Percentiles rank a stretch among this genome's conserved stretches.
Conservation (phyloP, 345 rosid species). For the Mangifera indica region DNA sequence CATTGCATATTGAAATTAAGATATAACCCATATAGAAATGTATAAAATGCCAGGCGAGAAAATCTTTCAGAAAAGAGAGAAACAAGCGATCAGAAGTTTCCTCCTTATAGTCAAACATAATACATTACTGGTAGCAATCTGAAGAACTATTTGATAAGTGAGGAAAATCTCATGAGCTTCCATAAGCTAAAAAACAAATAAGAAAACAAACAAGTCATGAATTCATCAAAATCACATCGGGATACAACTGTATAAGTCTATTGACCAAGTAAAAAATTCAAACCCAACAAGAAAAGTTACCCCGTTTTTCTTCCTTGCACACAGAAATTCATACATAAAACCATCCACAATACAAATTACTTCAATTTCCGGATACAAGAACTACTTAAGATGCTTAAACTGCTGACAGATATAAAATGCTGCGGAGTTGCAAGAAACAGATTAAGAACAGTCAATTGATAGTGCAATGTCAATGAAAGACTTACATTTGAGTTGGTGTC, state of each 20-base stretch:
- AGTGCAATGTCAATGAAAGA: neutral
- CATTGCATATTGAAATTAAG: neutral
- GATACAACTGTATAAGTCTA: too few species aligned
- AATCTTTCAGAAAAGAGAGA: neutral
- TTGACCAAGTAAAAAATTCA: too few species aligned
- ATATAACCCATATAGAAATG: neutral
- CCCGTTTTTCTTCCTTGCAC: neutral
- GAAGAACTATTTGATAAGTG: neutral
- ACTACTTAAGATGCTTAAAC: neutral
- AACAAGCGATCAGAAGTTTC: neutral
- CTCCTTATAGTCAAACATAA: neutral
- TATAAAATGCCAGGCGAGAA: neutral
- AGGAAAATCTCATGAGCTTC: neutral
- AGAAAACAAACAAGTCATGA: neutral
- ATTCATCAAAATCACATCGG: neutral
- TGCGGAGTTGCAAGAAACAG: neutral
- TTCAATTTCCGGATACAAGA: neutral
- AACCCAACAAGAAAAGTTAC: neutral
- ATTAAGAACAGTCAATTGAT: too few species aligned
- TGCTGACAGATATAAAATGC: neutral
- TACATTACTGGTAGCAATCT: neutral
- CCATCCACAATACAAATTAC: neutral
- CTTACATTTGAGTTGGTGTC: conserved; percentile 80
- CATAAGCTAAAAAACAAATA: neutral
- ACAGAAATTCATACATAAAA: neutral